Percentiles rank a stretch among this genome's conserved stretches.
Conservation (phyloP, 441 rosid genomes). For the Geranium incanum region DNA sequence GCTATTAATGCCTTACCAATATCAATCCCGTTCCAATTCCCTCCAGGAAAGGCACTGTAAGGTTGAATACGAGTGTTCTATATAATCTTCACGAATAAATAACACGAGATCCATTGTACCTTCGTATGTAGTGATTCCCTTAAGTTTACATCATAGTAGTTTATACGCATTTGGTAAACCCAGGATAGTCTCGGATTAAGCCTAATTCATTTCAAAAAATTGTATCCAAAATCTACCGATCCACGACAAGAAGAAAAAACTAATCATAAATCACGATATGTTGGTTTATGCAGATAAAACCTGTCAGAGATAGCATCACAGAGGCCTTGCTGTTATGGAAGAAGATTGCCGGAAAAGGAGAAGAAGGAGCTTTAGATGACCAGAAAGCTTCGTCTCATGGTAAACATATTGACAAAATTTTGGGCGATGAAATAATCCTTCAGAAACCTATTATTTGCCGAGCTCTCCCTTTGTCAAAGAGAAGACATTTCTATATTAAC, state of each 20-base stretch:
- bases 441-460: not conserved
- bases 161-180: not conserved
- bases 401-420: slow-evolving; percentile 22
- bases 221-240: not conserved
- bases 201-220: not conserved
- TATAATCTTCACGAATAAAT: not conserved
- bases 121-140: not conserved
- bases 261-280: not conserved
- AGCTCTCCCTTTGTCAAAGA: not conserved
- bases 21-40: too few species aligned
- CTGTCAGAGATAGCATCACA: slow-evolving; percentile 86
- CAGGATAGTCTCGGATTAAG: not conserved
- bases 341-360: slow-evolving; percentile 67
- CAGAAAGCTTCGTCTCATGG: slow-evolving; percentile 54
- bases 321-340: slow-evolving; percentile 94
- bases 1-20: too few species aligned
- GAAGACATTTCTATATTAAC: not conserved
- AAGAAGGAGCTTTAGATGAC: slow-evolving; percentile 53
- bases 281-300: slow-evolving; percentile 63
- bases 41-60: not conserved
- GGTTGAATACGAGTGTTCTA: not conserved
- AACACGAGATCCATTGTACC: not conserved
- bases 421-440: not conserved
- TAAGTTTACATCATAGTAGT: not conserved
- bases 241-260: not conserved